Evolutionary conservation across 1,139 yeast genomes (phyloP).

Genomic region (Zygoascus meyerae): DNA sequence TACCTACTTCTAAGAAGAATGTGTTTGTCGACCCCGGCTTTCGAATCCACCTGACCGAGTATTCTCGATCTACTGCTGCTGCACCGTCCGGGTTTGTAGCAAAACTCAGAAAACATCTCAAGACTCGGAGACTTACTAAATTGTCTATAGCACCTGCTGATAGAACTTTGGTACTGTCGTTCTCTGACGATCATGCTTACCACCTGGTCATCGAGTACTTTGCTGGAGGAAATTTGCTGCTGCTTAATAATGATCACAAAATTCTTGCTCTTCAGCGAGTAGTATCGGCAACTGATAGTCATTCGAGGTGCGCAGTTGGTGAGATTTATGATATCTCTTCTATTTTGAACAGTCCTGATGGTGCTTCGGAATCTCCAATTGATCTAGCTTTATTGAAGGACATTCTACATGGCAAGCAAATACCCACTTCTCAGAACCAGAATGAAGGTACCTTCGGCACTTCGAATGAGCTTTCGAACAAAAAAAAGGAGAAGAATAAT

Average conservation of each 20-base stretch:
- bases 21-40: constrained; percentile 84
- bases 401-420: constrained; percentile 18
- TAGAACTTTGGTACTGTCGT: constrained; percentile 72
- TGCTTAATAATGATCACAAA: constrained; percentile 61
- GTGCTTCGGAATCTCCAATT: constrained; percentile 1
- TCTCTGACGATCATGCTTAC: constrained; percentile 67
- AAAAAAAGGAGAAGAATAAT: constrained; percentile 48
- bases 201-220: constrained; percentile 84
- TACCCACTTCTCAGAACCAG: neutral
- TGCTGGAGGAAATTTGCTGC: constrained; percentile 86
- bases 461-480: constrained; percentile 5
- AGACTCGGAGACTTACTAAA: constrained; percentile 68
- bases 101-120: constrained; percentile 79
- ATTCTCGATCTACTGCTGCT: constrained; percentile 71
- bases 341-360: constrained; percentile 14
- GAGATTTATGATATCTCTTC: constrained; percentile 51
- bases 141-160: constrained; percentile 72
- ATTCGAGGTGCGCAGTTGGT: constrained; percentile 51
- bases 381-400: constrained; percentile 13
- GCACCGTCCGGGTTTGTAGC: constrained; percentile 82
- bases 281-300: constrained; percentile 49
- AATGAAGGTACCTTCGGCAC: constrained; percentile 9
- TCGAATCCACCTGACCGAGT: constrained; percentile 71
- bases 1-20: constrained; percentile 74
- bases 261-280: constrained; percentile 72